Percentiles rank a stretch among this genome's conserved stretches.
phyloP scores from a whole-genome alignment of 2,329 filamentous ascomycete species.

The Alternaria sp. region DNA sequence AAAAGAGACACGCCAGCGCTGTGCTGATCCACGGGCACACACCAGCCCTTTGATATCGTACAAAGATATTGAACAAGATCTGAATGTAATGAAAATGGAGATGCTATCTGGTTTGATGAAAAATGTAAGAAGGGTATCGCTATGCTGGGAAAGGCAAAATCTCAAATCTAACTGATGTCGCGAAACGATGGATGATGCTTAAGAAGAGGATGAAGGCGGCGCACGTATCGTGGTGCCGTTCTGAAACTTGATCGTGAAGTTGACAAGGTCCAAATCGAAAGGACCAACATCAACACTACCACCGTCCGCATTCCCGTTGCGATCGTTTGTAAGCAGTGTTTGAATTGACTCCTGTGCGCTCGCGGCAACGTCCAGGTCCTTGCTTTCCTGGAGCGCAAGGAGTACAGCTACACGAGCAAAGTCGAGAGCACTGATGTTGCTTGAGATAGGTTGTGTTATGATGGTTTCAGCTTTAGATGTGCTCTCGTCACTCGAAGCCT shows the following conservation, averaged over 20 bases:
- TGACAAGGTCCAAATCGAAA: slow-evolving; percentile 44
- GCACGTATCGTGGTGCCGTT: slow-evolving; percentile 46
- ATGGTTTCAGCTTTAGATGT: slow-evolving; percentile 22
- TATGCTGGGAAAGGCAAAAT: slow-evolving; percentile 13
- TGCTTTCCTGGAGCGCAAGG: slow-evolving; percentile 54
- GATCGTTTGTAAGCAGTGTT: slow-evolving; percentile 43
- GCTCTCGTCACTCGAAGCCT: slow-evolving; percentile 30
- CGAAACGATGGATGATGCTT: not conserved
- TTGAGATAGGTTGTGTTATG: slow-evolving; percentile 43
- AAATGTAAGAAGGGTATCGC: slow-evolving; percentile 29
- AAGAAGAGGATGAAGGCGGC: slow-evolving; percentile 9
- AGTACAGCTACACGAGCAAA: slow-evolving; percentile 58
- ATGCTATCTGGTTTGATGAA: slow-evolving; percentile 1
- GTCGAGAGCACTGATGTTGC: slow-evolving; percentile 51
- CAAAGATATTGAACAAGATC: slow-evolving; percentile 10
- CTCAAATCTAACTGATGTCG: not conserved
- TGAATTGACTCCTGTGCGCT: slow-evolving; percentile 56
- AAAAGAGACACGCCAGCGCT: not conserved
- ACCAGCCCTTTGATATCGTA: slow-evolving; percentile 17
- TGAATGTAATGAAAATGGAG: not conserved
- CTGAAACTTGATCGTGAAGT: slow-evolving; percentile 40
- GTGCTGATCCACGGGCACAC: slow-evolving; percentile 8
- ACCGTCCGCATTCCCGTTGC: slow-evolving; percentile 34
- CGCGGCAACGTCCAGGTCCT: slow-evolving; percentile 51
- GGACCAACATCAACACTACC: slow-evolving; percentile 39